These are phyloP conservation scores for Tetracladium marchalianum DNA, from an alignment of 495 filamentous ascomycete species.

Conservation along the genomic window DNA sequence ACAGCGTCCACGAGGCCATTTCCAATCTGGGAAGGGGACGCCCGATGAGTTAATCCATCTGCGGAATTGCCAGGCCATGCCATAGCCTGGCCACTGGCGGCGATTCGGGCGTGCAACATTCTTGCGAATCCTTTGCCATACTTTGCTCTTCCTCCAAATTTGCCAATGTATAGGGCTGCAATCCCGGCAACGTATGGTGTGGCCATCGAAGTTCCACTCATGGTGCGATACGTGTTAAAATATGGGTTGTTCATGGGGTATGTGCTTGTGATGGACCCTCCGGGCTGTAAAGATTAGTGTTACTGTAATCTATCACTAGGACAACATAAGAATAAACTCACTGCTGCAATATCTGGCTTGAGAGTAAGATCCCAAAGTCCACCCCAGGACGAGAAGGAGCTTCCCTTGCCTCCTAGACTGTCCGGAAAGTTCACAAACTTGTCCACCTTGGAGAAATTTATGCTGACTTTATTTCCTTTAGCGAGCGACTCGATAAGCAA, in stretches of 20 bases:
- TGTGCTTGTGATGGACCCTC: slow-evolving; percentile 35
- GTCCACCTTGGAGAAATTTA: slow-evolving; percentile 21
- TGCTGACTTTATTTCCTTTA: slow-evolving; percentile 15
- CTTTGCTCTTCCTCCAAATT: slow-evolving; percentile 20
- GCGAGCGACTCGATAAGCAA: slow-evolving; percentile 23
- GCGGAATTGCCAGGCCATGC: slow-evolving; percentile 28
- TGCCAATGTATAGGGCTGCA: slow-evolving; percentile 23
- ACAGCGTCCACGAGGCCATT: slow-evolving; percentile 34
- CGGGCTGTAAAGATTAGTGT: slow-evolving; percentile 22
- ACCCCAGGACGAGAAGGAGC: slow-evolving; percentile 36
- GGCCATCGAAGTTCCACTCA: slow-evolving; percentile 42
- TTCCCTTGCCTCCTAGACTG: slow-evolving; percentile 15
- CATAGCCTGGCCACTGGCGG: slow-evolving; percentile 24
- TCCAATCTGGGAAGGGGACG: slow-evolving; percentile 12
- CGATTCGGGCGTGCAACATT: slow-evolving; percentile 24
- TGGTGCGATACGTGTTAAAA: slow-evolving; percentile 21
- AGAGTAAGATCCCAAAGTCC: slow-evolving; percentile 32
- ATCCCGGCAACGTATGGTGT: slow-evolving; percentile 40
- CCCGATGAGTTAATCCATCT: too few species aligned
- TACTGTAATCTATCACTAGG: slow-evolving; percentile 31
- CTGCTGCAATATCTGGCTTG: slow-evolving; percentile 33
- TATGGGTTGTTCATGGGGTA: slow-evolving; percentile 22
- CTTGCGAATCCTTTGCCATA: slow-evolving; percentile 27
- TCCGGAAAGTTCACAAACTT: slow-evolving; percentile 10
- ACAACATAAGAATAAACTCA: slow-evolving; percentile 19